Conservation (phyloP, 2,329 filamentous ascomycete genomes). For the Aspergillus phoenicis region DNA sequence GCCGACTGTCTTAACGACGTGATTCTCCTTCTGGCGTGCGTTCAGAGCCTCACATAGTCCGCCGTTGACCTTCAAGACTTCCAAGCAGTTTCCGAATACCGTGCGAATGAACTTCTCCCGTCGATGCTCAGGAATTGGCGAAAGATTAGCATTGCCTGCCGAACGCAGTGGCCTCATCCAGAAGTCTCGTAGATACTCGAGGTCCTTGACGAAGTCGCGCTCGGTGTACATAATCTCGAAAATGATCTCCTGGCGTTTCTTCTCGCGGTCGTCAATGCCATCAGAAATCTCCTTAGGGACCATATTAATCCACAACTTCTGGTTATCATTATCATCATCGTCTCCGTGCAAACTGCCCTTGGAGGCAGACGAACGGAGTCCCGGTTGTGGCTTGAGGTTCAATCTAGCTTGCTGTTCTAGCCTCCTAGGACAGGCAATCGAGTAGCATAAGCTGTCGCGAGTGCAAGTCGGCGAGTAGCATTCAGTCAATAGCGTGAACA, state of each 20-base stretch:
- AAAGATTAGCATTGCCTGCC: constrained; percentile 63
- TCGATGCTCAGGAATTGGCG: constrained; percentile 84
- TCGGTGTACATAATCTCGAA: constrained; percentile 99
- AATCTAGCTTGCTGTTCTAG: constrained; percentile 92
- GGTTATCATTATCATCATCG: constrained; percentile 87
- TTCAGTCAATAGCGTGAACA: constrained; percentile 93
- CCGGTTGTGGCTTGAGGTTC: constrained; percentile 90
- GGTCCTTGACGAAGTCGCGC: constrained; percentile 96
- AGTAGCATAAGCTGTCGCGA: constrained; percentile 92
- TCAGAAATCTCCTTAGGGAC: constrained; percentile 94
- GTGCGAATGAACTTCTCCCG: constrained; percentile 89
- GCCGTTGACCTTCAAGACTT: constrained; percentile 90
- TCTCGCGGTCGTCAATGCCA: constrained; percentile 83
- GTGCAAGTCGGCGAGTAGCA: constrained; percentile 99
- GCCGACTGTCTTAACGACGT: constrained; percentile 84
- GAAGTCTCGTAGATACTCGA: constrained; percentile 96
- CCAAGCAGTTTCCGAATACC: constrained; percentile 94
- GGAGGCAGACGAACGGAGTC: constrained; percentile 72
- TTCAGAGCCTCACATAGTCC: constrained; percentile 86
- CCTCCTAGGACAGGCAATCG: constrained; percentile 90
- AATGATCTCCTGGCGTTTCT: constrained; percentile 97
- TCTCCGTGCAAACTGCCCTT: constrained; percentile 73
- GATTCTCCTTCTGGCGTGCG: constrained; percentile 83
- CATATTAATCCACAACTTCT: constrained; percentile 99
- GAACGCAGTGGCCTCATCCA: constrained; percentile 93